Evolutionary conservation across 2,329 filamentous ascomycete genomes (phyloP), one percentile per base, ranked within the genome.

Genomic region (Alternaria sp.): DNA sequence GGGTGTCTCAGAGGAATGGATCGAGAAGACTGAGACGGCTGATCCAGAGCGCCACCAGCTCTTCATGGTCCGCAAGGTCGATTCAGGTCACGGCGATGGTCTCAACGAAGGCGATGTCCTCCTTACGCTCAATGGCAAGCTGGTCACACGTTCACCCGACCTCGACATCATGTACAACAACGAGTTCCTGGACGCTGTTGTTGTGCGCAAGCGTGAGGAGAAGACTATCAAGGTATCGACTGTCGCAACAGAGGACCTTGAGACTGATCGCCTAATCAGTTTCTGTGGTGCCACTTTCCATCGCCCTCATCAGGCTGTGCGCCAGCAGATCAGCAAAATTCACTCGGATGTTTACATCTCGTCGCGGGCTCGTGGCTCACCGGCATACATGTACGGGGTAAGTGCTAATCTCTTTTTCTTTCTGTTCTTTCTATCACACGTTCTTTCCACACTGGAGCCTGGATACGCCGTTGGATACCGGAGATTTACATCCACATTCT

Each of bases 341-440:
- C 94, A 97, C 76, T 96, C 92, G 64, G 94, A 98, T 79, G 92
- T 99, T 4, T 99, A 99, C 78, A 94, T 99, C 40, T 95, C 92
- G 36, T 93, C 93, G 2, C 86, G 94, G 63, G 71, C 74, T 25
- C 73, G 76, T 32, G 76, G 76, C 6, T 77, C 74, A 18, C 76
- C 76, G 12, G 73, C 76, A 22, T 78, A 77, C 64, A 76, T 76
- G 73, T 75, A 72, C 43, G 71, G 62, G 32, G 70, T 73, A 67
- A 64, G 66, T 83, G 76, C 10, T 9, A 18, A 32, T n/a, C 50
- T 20, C 4, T 22, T 22, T 30, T 20, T 6, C 9, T 16, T 40
- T 22, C 25, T 38, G 92, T 90, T 54, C 12, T 16, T 25, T 16
- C 20, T 25, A 16, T 25, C 10, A 30, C 9, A 5, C 18, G 8